Evolutionary conservation across 495 filamentous ascomycete genomes (phyloP), one percentile per base, ranked within the genome.

Genomic region (Neurospora sublineolata): DNA sequence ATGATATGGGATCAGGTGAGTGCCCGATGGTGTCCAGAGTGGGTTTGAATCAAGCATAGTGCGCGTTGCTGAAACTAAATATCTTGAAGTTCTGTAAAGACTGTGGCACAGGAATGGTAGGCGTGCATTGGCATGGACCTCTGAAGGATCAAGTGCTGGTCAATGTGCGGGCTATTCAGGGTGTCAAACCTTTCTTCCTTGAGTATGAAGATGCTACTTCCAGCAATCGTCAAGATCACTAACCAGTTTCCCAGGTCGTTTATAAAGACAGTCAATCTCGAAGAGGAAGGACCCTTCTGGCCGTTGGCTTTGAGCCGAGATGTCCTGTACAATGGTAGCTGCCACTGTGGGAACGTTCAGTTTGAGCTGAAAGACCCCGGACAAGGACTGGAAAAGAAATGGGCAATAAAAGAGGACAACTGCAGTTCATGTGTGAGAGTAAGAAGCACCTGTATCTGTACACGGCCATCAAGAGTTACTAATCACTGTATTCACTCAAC

Each of bases 381-480:
- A 74, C 16, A 10, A 64, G 7, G 67, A 68, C 12, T 39, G 46
- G 11, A 58, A 27, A 23, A 7, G 10, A 4, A 7, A 30, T 64
- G 69, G 9, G 67, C 72, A 36, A 18, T 73, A 4, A 72, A 73
- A 42, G 74, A 75, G 44, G 75, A 77, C 39, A 77, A 75, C 42
- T 77, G 75, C 64, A 77, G 75, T 46, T 72, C 69, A 3, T 77
- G 75, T 30, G 70, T 71, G 11, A 72, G 75, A 14, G 75, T 77
- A 69, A 2, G 70, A 42, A 30, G 38, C 37, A 14, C 6, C 7
- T 58, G 5, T 27, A 1, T 64, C 36, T 39, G 14, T 46, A 36
- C 37, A 5, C 39, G 18, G 38, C 37, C 40, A 37, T 69, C 11
- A 30, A 67, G 12, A 14, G 30, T 5, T 23, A 44, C 27, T 68